phyloP scores from a whole-genome alignment of 345 rosid genomes.

The Citrus australasica region DNA sequence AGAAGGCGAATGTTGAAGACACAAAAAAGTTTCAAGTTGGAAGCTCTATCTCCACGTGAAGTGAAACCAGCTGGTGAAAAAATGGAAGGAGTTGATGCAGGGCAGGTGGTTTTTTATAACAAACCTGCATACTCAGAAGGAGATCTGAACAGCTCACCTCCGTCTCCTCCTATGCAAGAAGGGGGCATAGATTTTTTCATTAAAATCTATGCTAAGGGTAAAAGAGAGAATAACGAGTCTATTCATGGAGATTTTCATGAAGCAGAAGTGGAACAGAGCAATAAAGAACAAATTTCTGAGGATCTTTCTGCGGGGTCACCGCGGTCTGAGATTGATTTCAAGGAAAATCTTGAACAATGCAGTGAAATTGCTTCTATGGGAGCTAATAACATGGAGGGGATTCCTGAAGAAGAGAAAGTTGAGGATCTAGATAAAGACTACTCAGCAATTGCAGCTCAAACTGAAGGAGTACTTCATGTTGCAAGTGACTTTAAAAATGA shows the following conservation, averaged over 20 bases:
- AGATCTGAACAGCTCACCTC: neutral
- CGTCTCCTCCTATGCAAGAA: constrained; percentile 19
- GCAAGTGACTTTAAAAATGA: constrained; percentile 21
- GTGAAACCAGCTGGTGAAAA: constrained; percentile 12
- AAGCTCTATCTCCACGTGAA: constrained; percentile 26
- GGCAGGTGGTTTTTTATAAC: neutral
- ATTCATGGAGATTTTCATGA: constrained; percentile 3
- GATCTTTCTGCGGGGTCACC: constrained; percentile 37
- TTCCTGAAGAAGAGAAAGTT: constrained; percentile 6
- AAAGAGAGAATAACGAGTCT: constrained; percentile 15
- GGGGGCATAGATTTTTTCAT: constrained; percentile 33
- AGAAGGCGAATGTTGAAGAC: constrained; percentile 59
- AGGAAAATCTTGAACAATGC: constrained; percentile 7
- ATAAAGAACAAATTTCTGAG: constrained; percentile 31
- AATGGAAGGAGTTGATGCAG: constrained; percentile 7
- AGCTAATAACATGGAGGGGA: neutral
- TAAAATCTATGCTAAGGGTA: constrained; percentile 39
- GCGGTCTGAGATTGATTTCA: constrained; percentile 32
- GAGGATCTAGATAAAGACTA: constrained; percentile 13
- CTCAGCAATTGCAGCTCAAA: constrained; percentile 7
- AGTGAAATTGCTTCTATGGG: neutral
- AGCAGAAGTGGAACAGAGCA: constrained; percentile 7
- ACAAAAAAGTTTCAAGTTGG: constrained; percentile 48
- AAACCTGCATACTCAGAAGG: constrained; percentile 6
- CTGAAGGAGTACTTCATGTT: constrained; percentile 4